Base-by-base conservation (phyloP, 805 yeast species). In the Candida nemodendra region DNA sequence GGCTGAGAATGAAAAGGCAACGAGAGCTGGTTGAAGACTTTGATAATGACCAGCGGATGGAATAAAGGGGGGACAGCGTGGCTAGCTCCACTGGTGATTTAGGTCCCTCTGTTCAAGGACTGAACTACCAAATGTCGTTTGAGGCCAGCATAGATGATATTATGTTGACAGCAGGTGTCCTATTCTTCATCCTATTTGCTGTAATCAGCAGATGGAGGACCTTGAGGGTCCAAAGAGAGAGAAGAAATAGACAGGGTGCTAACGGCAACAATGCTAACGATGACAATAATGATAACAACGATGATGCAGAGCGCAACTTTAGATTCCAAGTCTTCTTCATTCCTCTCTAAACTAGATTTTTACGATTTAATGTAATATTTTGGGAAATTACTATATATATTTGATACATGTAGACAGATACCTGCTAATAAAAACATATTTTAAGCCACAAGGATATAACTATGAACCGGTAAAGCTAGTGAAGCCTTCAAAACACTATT, bases 401-500 rank as follows among this genome's bases (percentile, higher is more conserved):
- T 23, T 14, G 14, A 32, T 17, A 32, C 8, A 11, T 34, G 6
- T 14, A n/a, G 31, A 17, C n/a, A 8, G 14, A 17, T n/a, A 35
- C 22, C 14, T 14, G 11, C 24, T 21, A 21, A 21, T 21, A 21
- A 18, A 35, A 12, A n/a, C n/a, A n/a, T 17, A n/a, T 19, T 27
- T 16, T 14, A 13, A 12, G 14, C n/a, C 21, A 23, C 25, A 23
- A n/a, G 25, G 23, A 19, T 4, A 5, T 18, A 22, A 6, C n/a
- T n/a, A n/a, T n/a, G n/a, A n/a, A n/a, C n/a, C 24, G 24, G 11
- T 21, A 11, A 11, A 21, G 7, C 11, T 11, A 21, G 30, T 23
- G 24, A 21, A 21, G n/a, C 11, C 24, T 21, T 21, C 24, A 7
- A 21, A 7, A 8, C 14, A 15, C 36, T 69, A 86, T 64, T 88